Evolutionary conservation across 2,329 filamentous ascomycete species (phyloP).

Genomic region (Colletotrichum tanaceti): DNA sequence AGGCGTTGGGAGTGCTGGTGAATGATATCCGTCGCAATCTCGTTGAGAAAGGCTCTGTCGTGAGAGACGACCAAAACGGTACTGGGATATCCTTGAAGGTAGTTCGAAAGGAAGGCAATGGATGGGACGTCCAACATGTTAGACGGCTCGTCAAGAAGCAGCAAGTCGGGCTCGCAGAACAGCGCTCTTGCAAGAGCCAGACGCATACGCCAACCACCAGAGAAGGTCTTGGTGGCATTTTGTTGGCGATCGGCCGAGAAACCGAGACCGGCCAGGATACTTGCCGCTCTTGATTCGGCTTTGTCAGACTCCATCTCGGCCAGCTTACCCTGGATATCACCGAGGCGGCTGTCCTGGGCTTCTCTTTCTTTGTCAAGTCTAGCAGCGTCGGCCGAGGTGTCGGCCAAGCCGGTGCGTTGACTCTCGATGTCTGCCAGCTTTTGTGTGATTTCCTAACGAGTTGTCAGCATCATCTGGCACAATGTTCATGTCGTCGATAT

Average conservation of each 20-base stretch:
- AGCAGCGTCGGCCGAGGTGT: conserved; percentile 89
- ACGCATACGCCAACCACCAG: conserved; percentile 99
- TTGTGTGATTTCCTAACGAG: conserved; percentile 76
- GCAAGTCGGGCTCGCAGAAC: conserved; percentile 96
- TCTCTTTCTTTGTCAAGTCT: conserved; percentile 89
- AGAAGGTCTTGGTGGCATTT: conserved; percentile 95
- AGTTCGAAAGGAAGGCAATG: conserved; percentile 96
- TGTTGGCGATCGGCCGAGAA: conserved; percentile 95
- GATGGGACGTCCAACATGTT: conserved; percentile 99
- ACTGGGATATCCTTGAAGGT: conserved; percentile 92
- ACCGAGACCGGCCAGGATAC: conserved; percentile 94
- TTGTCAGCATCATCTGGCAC: conserved; percentile 48
- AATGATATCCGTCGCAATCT: conserved; percentile 98
- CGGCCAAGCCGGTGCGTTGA: conserved; percentile 82
- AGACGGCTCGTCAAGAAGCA: conserved; percentile 97
- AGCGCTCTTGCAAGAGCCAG: conserved; percentile 92
- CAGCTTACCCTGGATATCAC: conserved; percentile 90
- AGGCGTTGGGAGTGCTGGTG: conserved; percentile 97
- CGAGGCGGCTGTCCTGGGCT: conserved; percentile 88
- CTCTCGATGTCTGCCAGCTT: conserved; percentile 82
- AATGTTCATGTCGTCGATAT: background rate
- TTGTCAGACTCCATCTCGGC: conserved; percentile 99
- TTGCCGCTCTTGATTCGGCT: conserved; percentile 93
- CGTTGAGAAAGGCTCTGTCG: conserved; percentile 98
- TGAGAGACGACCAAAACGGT: conserved; percentile 97